Evolutionary conservation across 2,329 filamentous ascomycete genomes (phyloP), one percentile per base, ranked within the genome.

Genomic region (Colletotrichum abscissum): DNA sequence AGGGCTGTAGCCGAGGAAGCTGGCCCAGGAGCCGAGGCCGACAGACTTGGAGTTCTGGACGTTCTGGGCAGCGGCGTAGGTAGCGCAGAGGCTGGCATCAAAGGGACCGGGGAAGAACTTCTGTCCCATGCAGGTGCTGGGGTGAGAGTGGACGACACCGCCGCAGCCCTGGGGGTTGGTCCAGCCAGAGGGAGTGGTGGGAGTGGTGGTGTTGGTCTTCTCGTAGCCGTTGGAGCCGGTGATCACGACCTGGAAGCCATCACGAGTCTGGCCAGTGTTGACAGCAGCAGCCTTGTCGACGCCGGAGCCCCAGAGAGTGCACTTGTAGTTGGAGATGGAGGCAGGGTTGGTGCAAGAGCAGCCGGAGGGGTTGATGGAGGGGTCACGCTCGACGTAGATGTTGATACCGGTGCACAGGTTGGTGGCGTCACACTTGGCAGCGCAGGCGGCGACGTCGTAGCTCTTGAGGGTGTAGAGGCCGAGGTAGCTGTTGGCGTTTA

Each of bases 191-290:
- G 71, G 71, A 22, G 16, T 71, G 11, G 28, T 0, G 19, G 71
- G 71, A 8, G 55, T 65, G 9, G 71, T 73, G 62, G 49, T 71
- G 67, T 71, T 73, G 11, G 71, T 73, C 67, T 73, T 73, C 67
- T 73, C 55, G 46, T 76, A 76, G 1, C 74, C 74, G 74, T 76
- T 76, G 58, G 74, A 76, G 35, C 54, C 74, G 49, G 70, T 56
- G 9, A 75, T 73, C 16, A 73, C 67, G 4, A 76, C 74, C 35
- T 75, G 57, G 73, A 76, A 76, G 26, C 63, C 30, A 24, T 60
- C 56, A 24, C 74, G 69, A 3, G 35, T 11, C 58, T 75, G 62
- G 35, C 73, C 74, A 8, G 16, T 52, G 73, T 76, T 76, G 69
- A 35, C 60, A 7, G 74, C 74, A 12, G 68, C 77, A 5, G 67